A percentile compares a stretch with the other conserved stretches of the same genome.
phyloP scores from a whole-genome alignment of 371 early-diverging fungal genomes.

The Funneliformis caledonium region DNA sequence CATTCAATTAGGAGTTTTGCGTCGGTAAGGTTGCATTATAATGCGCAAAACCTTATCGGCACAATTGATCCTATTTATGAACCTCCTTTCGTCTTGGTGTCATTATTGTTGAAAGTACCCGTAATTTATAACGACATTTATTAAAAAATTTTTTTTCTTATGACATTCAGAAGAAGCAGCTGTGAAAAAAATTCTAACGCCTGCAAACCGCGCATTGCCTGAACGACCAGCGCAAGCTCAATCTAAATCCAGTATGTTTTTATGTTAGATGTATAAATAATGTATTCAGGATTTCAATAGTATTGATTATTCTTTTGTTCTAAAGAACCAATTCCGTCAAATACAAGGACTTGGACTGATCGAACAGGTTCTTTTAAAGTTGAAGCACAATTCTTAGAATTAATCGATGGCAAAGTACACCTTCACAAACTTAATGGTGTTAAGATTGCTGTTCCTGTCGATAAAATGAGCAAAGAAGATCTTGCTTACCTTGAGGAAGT shows the following conservation, averaged over 20 bases:
- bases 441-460: conserved; percentile 89
- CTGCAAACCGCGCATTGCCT: conserved; percentile 44
- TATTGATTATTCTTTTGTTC: not conserved
- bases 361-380: conserved; percentile 90
- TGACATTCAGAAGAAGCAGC: conserved; percentile 34
- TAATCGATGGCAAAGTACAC: conserved; percentile 81
- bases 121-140: not conserved
- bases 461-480: conserved; percentile 84
- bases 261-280: too few species aligned
- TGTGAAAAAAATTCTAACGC: conserved; percentile 44
- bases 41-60: too few species aligned
- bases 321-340: conserved; percentile 57
- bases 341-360: conserved; percentile 91
- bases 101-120: conserved; percentile 40
- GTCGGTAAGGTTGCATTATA: too few species aligned
- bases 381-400: conserved; percentile 83
- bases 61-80: too few species aligned
- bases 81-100: not conserved
- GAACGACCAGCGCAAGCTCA: conserved; percentile 43
- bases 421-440: conserved; percentile 94
- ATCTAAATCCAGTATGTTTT: conserved; percentile 33
- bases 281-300: too few species aligned
- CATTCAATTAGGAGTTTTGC: too few species aligned
- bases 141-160: conserved; percentile 33
- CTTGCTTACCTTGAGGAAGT: conserved; percentile 67